These are phyloP conservation scores for Pseudogymnoascus sp. DNA, from an alignment of 2,329 filamentous ascomycete genomes.

Conservation along the genomic window DNA sequence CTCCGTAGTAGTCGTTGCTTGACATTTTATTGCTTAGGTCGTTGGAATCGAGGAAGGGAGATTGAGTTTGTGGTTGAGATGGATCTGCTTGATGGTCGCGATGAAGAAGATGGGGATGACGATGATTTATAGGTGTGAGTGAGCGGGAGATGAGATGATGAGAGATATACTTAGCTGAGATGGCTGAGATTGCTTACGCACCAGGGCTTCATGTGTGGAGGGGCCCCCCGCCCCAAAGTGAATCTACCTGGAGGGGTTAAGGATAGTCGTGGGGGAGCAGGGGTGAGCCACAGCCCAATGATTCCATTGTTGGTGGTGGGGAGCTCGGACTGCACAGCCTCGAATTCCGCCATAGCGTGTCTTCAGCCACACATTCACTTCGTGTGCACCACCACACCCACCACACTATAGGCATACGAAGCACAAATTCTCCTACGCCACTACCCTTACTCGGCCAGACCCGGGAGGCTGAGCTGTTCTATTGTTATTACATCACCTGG, in stretches of 20 bases:
- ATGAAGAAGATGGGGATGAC: slow-evolving; percentile 6
- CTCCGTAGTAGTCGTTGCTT: slow-evolving; percentile 23
- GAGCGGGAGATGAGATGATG: not conserved
- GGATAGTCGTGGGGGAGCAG: not conserved
- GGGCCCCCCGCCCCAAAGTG: not conserved
- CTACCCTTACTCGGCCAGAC: not conserved
- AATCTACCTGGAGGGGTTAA: slow-evolving; percentile 7
- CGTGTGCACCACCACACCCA: not conserved
- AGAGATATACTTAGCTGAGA: slow-evolving; percentile 5
- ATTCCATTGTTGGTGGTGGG: not conserved
- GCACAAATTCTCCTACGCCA: not conserved
- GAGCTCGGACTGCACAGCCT: slow-evolving; percentile 4
- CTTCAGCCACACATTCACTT: slow-evolving; percentile 5
- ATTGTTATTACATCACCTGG: not conserved
- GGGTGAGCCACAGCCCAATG: slow-evolving; percentile 7
- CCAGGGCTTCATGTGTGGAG: slow-evolving; percentile 1
- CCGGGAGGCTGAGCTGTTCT: slow-evolving; percentile 1
- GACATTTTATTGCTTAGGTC: slow-evolving; percentile 19
- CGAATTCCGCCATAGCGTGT: not conserved
- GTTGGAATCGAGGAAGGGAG: not conserved
- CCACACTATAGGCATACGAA: not conserved
- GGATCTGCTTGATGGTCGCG: not conserved
- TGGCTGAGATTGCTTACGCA: slow-evolving; percentile 6
- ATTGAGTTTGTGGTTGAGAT: not conserved
- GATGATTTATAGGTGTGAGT: slow-evolving; percentile 2